Conservation (phyloP, 192 early-diverging fungal genomes). For the Pilobolus umbonatus region DNA sequence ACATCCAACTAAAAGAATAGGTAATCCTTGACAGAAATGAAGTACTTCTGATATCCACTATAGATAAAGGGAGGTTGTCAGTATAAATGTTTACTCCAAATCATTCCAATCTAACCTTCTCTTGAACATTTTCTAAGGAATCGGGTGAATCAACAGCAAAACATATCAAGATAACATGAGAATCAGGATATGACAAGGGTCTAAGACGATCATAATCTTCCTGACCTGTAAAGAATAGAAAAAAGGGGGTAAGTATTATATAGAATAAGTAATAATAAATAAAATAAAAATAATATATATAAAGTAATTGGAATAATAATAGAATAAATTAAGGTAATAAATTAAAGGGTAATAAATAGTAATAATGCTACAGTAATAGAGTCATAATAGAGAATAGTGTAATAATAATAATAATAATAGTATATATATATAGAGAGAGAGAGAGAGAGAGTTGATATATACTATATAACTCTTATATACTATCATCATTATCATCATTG, state of each 20-base stretch:
- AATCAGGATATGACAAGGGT: constrained; percentile 87
- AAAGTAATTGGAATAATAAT: neutral
- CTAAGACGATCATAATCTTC: constrained; percentile 96
- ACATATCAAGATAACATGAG: constrained; percentile 90
- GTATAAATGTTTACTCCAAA: neutral
- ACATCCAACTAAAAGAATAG: constrained; percentile 81
- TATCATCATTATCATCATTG: neutral
- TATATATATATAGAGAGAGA: too few relatives aligned
- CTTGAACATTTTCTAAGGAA: constrained; percentile 78
- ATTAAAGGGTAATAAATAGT: too few relatives aligned
- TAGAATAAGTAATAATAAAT: constrained; percentile 9
- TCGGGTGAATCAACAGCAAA: constrained; percentile 83
- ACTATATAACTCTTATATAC: too few relatives aligned
- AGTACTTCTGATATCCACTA: constrained; percentile 89
- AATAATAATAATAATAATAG: too few relatives aligned
- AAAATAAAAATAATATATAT: neutral
- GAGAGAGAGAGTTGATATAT: too few relatives aligned
- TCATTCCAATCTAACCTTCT: constrained; percentile 51
- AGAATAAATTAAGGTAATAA: constrained; percentile 15
- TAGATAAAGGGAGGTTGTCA: neutral
- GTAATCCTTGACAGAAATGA: constrained; percentile 80
- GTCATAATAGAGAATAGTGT: too few relatives aligned
- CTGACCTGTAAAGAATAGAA: constrained; percentile 52
- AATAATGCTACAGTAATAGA: too few relatives aligned
- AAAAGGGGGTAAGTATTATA: constrained; percentile 7